These are phyloP conservation scores for Naumovozyma castellii DNA, from an alignment of 805 yeast species.

Conservation along the genomic window DNA sequence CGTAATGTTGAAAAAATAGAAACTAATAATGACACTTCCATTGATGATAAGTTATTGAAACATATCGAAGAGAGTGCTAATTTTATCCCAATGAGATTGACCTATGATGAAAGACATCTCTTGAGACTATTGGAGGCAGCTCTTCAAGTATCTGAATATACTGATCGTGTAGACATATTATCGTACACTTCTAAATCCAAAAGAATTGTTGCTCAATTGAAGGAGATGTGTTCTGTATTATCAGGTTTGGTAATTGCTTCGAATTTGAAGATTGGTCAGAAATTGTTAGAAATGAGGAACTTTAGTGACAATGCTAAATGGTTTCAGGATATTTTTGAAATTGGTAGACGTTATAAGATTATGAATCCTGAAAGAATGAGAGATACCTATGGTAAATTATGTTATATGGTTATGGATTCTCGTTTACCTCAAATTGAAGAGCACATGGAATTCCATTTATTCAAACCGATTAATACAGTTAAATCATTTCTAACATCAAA, in stretches of 20 bases:
- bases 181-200: conserved; percentile 58
- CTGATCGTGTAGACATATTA: conserved; percentile 66
- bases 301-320: conserved; percentile 63
- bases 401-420: conserved; percentile 83
- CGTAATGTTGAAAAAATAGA: conserved; percentile 12
- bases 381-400: conserved; percentile 67
- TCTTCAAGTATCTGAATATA: conserved; percentile 66
- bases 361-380: conserved; percentile 81
- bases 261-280: conserved; percentile 59
- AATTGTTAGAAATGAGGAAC: conserved; percentile 53
- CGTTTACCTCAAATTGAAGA: conserved; percentile 58
- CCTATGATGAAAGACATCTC: conserved; percentile 59
- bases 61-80: conserved; percentile 37
- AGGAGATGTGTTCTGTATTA: conserved; percentile 68
- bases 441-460: conserved; percentile 67
- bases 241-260: conserved; percentile 75
- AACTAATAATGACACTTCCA: conserved; percentile 8
- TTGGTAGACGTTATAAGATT: conserved; percentile 71
- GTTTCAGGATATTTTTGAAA: conserved; percentile 63
- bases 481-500: conserved; percentile 36
- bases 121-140: conserved; percentile 66
- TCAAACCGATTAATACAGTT: conserved; percentile 63
- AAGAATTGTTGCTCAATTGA: conserved; percentile 61
- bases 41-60: conserved; percentile 27
- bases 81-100: conserved; percentile 61